Conservation (phyloP, 2,329 filamentous ascomycete species). For the Cercospora nicotianae region DNA sequence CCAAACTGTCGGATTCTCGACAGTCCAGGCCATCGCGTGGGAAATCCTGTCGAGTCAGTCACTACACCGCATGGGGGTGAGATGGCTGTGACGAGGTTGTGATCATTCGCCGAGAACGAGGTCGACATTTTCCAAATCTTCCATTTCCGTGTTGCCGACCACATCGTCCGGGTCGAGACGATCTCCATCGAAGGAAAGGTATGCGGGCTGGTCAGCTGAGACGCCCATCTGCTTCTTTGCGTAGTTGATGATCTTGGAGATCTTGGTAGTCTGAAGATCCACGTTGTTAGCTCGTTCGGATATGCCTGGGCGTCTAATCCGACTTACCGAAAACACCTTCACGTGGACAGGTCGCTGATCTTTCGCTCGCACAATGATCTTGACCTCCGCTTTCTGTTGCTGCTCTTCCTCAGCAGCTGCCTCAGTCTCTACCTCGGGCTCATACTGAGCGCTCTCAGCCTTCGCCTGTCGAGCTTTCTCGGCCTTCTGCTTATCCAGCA, state of each 20-base stretch:
- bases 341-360: conserved; percentile 54
- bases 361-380: conserved; percentile 55
- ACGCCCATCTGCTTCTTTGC: conserved; percentile 61
- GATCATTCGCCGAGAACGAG: conserved; percentile 60
- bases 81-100: background rate
- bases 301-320: background rate
- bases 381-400: conserved; percentile 37
- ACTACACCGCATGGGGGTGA: background rate
- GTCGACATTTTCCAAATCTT: conserved; percentile 73
- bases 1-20: conserved; percentile 8
- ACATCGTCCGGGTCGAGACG: conserved; percentile 60
- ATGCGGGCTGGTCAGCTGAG: conserved; percentile 54
- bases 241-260: conserved; percentile 62
- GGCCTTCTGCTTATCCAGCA: conserved; percentile 54
- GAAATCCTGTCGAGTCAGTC: background rate
- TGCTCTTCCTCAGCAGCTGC: conserved; percentile 10
- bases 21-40: conserved; percentile 8
- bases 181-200: conserved; percentile 75
- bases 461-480: conserved; percentile 44
- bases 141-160: conserved; percentile 68
- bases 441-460: conserved; percentile 2
- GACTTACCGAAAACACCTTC: conserved; percentile 48
- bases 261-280: conserved; percentile 52
- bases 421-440: conserved; percentile 14
- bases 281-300: conserved; percentile 27